Percentiles rank a stretch among this genome's conserved stretches.
These are phyloP conservation scores for Albophoma yamanashiensis DNA, from an alignment of 2,329 filamentous ascomycete genomes.

Conservation along the genomic window DNA sequence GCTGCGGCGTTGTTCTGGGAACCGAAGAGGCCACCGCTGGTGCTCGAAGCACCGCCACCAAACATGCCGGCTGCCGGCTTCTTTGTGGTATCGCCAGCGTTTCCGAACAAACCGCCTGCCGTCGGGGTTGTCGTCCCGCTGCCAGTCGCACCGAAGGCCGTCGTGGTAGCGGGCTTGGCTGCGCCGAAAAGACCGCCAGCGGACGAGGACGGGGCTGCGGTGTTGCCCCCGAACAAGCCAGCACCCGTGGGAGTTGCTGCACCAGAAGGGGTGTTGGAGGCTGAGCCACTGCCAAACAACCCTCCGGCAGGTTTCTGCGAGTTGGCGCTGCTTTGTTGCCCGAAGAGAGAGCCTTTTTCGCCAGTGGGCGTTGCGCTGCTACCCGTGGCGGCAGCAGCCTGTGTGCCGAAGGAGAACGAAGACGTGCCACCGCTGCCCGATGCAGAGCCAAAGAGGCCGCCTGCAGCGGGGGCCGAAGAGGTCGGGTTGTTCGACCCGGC, in stretches of 20 bases:
- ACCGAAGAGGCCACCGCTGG: constrained; percentile 6
- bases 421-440: constrained; percentile 15
- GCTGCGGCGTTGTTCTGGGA: constrained; percentile 1
- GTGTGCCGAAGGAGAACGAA: constrained; percentile 30
- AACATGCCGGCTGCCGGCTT: constrained; percentile 16
- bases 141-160: constrained; percentile 9
- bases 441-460: constrained; percentile 28
- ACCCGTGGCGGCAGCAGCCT: constrained; percentile 12
- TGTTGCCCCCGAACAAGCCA: constrained; percentile 8
- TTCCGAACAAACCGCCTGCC: constrained; percentile 7
- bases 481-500: constrained; percentile 19
- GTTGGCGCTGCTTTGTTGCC: constrained; percentile 16
- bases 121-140: constrained; percentile 5
- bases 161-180: constrained; percentile 3
- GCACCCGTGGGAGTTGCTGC: constrained; percentile 9
- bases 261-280: constrained; percentile 1
- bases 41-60: constrained; percentile 7
- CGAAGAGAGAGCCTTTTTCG: constrained; percentile 18
- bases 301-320: constrained; percentile 16
- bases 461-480: constrained; percentile 27
- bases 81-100: constrained; percentile 7
- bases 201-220: background rate
- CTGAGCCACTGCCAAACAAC: constrained; percentile 18
- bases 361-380: constrained; percentile 17
- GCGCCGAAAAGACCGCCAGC: constrained; percentile 7